phyloP scores from a whole-genome alignment of 192 early-diverging fungal species.

The Backusella luteola region DNA sequence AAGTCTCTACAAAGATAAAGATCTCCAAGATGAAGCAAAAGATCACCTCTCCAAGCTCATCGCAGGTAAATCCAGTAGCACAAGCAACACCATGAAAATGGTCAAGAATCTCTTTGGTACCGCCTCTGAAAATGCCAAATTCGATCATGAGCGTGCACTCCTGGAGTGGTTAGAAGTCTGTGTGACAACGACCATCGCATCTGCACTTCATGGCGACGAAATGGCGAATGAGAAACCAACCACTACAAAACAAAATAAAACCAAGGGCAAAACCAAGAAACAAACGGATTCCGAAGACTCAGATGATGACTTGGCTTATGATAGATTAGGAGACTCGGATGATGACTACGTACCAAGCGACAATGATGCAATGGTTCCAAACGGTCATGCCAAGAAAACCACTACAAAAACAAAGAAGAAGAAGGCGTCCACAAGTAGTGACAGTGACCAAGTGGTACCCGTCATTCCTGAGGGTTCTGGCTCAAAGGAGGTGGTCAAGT shows the following conservation, averaged over 20 bases:
- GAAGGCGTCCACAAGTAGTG: neutral
- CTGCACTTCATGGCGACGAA: neutral
- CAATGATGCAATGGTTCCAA: neutral
- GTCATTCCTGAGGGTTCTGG: neutral
- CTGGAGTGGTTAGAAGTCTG: slow-evolving; percentile 30
- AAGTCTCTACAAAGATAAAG: neutral
- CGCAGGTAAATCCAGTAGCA: slow-evolving; percentile 21
- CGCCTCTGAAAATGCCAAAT: slow-evolving; percentile 1
- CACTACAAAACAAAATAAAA: neutral
- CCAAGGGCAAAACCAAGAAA: neutral
- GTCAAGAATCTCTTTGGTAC: slow-evolving; percentile 26
- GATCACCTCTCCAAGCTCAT: neutral
- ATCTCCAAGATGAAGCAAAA: neutral
- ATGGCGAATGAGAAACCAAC: neutral
- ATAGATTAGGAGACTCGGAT: slow-evolving; percentile 24
- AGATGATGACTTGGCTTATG: neutral
- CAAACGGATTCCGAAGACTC: neutral
- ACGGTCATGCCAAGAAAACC: neutral
- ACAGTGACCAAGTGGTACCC: slow-evolving; percentile 18
- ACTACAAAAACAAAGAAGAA: neutral
- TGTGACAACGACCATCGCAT: slow-evolving; percentile 9
- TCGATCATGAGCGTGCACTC: slow-evolving; percentile 15
- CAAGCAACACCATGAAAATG: slow-evolving; percentile 18
- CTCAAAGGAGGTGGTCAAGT: neutral
- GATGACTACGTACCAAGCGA: slow-evolving; percentile 25